Evolutionary conservation across 352 stramenopile species (phyloP), one percentile per base, ranked within the genome.

Genomic region (Peronosclerospora sorghi): DNA sequence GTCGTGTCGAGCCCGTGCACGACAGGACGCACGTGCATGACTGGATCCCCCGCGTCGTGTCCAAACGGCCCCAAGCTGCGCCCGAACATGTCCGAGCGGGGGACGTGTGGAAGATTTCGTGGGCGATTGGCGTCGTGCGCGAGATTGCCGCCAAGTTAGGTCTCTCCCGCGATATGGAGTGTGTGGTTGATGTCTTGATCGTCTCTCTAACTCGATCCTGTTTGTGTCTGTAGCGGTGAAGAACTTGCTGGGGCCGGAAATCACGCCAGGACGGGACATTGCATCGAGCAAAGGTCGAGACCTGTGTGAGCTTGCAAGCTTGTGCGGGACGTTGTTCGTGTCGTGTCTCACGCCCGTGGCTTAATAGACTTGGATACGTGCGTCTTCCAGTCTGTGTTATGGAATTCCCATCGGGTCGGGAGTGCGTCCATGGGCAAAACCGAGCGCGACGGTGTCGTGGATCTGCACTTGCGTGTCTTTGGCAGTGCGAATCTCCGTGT

Each of bases 351-450:
- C 19, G 5, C 32, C 28, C 8, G 8, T 13, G 28, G n/a, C n/a
- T n/a, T n/a, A 9, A 8, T 40, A 73, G 70, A 66, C 14, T 52
- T 95, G 45, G 46, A 81, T 13, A 39, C 54, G 6, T 93, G 82
- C 73, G 68, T 96, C 5, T 47, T 62, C 14, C 35, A 62, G 24
- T 62, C 78, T 35, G 58, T 83, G 2, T 84, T 92, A 29, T 66
- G 68, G 19, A 95, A 95, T 46, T 82, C 70, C 9, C 83, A 95
- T 39, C 94, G 83, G 83, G 74, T 86, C 19, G 75, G 84, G 21
- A 86, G 70, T 49, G 76, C 76, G 10, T 60, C 70, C 2, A 94
- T 96, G 77, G 78, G 51, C 14, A 45, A 40, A 1, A 45, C 47
- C 1, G 49, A 68, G 23, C 38, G 66, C 1, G 54, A 69, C 0